phyloP scores from a whole-genome alignment of 2,329 filamentous ascomycete genomes.

The Davidsoniella neocaledoniae region DNA sequence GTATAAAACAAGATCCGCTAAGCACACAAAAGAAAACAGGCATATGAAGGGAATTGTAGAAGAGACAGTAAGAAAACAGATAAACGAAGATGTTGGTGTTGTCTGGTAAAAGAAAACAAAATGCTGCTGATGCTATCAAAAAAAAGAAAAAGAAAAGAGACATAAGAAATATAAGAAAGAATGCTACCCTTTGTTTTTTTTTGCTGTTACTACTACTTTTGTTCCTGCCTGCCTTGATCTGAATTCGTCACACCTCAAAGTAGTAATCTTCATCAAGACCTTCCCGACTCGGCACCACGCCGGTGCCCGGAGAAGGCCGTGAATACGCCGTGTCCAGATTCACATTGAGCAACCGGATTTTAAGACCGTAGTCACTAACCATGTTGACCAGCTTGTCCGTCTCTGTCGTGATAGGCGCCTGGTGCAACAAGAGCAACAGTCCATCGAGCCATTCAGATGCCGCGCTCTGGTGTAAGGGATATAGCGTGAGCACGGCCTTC shows the following conservation, averaged over 20 bases:
- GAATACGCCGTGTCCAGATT: constrained; percentile 63
- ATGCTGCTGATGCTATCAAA: background rate
- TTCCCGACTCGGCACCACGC: constrained; percentile 63
- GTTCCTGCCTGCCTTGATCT: background rate
- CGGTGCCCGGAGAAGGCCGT: constrained; percentile 49
- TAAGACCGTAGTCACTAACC: constrained; percentile 78
- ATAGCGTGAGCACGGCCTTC: constrained; percentile 61
- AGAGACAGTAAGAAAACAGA: background rate
- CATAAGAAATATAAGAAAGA: background rate
- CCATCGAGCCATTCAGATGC: constrained; percentile 97
- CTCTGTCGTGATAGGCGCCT: constrained; percentile 91
- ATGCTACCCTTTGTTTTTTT: background rate
- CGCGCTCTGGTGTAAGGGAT: constrained; percentile 61
- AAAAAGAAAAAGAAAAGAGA: background rate
- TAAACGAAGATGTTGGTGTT: background rate
- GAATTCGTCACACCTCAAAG: constrained; percentile 48
- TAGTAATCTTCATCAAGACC: constrained; percentile 87
- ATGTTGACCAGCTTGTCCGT: constrained; percentile 78
- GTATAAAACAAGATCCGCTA: constrained; percentile 1
- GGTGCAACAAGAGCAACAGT: constrained; percentile 82
- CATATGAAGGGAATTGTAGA: too few species aligned
- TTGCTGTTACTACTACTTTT: background rate
- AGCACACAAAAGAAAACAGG: background rate
- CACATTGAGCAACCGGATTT: constrained; percentile 83
- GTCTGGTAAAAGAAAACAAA: background rate